Evolutionary conservation across 1,284 basidiomycete species (phyloP).

Genomic region (Ceratorhiza oryzae-sativae): DNA sequence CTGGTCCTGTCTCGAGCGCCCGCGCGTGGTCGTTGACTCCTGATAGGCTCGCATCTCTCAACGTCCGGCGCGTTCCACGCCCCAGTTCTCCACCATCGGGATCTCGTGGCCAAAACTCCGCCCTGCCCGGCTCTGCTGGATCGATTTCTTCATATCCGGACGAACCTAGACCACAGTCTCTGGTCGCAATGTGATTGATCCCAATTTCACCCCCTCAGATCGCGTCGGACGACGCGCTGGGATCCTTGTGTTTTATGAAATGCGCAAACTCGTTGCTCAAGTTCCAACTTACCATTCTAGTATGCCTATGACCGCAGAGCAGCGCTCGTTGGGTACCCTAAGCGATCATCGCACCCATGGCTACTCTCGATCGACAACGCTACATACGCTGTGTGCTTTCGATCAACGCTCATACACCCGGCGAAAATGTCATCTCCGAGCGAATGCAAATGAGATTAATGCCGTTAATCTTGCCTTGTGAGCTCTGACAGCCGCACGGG

Average conservation of each 20-base stretch:
- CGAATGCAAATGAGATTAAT: constrained; percentile 11
- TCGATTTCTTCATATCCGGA: constrained; percentile 34
- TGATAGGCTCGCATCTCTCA: constrained; percentile 24
- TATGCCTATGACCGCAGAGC: constrained; percentile 29
- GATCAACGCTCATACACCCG: constrained; percentile 33
- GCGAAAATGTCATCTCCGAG: constrained; percentile 25
- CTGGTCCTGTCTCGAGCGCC: constrained; percentile 9
- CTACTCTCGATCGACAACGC: constrained; percentile 34
- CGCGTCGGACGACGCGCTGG: constrained; percentile 8
- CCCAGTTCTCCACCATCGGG: constrained; percentile 6
- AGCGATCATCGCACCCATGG: constrained; percentile 23
- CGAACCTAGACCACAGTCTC: constrained; percentile 36
- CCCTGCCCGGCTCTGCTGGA: constrained; percentile 8
- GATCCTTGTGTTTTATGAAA: constrained; percentile 24
- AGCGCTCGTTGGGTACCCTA: constrained; percentile 13
- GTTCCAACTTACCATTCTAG: constrained; percentile 22
- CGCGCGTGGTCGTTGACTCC: constrained; percentile 28
- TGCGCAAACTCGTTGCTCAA: neutral
- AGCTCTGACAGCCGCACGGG: neutral
- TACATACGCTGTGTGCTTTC: constrained; percentile 25
- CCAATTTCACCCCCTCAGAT: constrained; percentile 29
- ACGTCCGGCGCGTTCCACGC: constrained; percentile 14
- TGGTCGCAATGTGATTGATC: constrained; percentile 29
- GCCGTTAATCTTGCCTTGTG: constrained; percentile 16
- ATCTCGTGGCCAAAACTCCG: constrained; percentile 34